Base-by-base conservation (phyloP, 2,329 filamentous ascomycete genomes). In the Pestalotiopsis sp. region DNA sequence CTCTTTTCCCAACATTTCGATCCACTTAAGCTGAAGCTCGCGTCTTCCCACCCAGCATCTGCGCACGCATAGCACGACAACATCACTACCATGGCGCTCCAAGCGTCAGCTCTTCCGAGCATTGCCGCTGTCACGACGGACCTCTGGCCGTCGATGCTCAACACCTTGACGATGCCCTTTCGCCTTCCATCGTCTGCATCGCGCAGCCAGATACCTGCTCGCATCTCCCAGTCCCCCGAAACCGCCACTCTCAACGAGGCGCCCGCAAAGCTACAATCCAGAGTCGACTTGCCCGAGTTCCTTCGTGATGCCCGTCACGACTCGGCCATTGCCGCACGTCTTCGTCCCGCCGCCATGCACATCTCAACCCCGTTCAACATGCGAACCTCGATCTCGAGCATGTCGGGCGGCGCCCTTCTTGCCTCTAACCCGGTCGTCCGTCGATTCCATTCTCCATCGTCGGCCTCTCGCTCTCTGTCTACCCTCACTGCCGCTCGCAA, bases 91-190 rank as follows among this genome's bases (percentile, higher is more conserved):
- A 78, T 78, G 77, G 77, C 76, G 68, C 72, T 78, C 23, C 77
- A 76, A 65, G 72, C 73, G 70, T 73, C 76, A 65, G 73, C 75
- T 68, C 73, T 78, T 13, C 69, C 73, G 81, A 81, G 78, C 72
- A 78, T 85, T 74, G 82, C 81, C 70, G 81, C 81, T 63, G 81
- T 79, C 69, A 80, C 81, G 7, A 76, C 82, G 64, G 83, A 84
- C 49, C 72, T 85, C 66, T 83, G 83, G 82, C 83, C 84, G 67
- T 84, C 83, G 59, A 78, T 85, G 70, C 77, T 79, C 65, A 83
- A 78, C 69, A 80, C 80, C 13, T 70, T 84, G 17, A 74, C 78
- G 68, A 70, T 78, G 23, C 79, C 83, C 9, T 83, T 79, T 74
- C 75, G 75, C 72, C 73, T 64, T 52, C 65, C 73, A 13, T 69